These are phyloP conservation scores for Kurtzmaniella fragi DNA, from an alignment of 805 yeast species.

Conservation along the genomic window DNA sequence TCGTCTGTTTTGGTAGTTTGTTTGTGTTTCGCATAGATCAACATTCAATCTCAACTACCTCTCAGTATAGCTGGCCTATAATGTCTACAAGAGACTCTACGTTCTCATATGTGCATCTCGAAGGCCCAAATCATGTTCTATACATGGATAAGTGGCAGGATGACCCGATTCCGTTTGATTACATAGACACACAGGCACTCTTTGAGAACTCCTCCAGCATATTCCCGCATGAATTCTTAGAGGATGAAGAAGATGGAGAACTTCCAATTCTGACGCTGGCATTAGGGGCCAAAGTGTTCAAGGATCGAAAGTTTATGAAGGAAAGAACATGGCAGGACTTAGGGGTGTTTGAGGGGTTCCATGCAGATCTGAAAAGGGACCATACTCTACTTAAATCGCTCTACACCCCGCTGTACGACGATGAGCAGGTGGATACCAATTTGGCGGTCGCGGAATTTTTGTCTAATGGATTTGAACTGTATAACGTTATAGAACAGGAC, in stretches of 20 bases:
- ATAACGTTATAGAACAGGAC: constrained; percentile 8
- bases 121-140: constrained; percentile 33
- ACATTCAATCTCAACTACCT: too few relatives aligned
- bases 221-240: constrained; percentile 32
- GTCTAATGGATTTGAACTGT: constrained; percentile 23
- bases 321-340: constrained; percentile 34
- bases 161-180: constrained; percentile 36
- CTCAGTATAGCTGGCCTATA: not conserved
- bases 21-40: too few relatives aligned
- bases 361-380: constrained; percentile 20
- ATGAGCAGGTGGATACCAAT: constrained; percentile 11
- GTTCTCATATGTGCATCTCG: constrained; percentile 31
- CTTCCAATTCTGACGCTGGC: constrained; percentile 30
- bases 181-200: constrained; percentile 34
- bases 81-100: constrained; percentile 15
- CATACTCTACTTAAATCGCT: constrained; percentile 28
- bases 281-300: constrained; percentile 36
- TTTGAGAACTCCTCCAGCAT: constrained; percentile 31
- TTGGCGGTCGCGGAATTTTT: constrained; percentile 27
- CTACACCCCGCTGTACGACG: constrained; percentile 11
- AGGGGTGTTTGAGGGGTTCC: constrained; percentile 22
- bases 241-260: constrained; percentile 37
- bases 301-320: constrained; percentile 24
- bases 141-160: constrained; percentile 39
- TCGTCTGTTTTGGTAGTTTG: too few relatives aligned